Conservation (phyloP, 73 alveolate genomes). For the Diophrys appendiculata region DNA sequence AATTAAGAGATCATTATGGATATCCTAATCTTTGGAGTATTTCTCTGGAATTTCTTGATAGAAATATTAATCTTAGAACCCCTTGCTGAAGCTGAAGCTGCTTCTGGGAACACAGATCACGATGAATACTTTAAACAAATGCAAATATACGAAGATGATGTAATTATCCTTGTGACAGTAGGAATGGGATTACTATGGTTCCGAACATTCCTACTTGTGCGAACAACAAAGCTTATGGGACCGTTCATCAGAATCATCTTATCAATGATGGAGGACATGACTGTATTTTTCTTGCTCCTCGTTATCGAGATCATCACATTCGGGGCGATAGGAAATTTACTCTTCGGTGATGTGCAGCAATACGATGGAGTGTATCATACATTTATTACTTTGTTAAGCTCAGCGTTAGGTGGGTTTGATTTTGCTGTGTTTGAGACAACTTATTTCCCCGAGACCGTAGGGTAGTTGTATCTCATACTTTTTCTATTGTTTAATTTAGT, state of each 20-base stretch:
- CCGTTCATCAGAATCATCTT: not conserved
- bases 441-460: not conserved
- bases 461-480: not conserved
- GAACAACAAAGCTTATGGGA: not conserved
- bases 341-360: not conserved
- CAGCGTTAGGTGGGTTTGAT: not conserved
- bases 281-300: not conserved
- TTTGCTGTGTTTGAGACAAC: not conserved
- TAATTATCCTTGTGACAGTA: not conserved
- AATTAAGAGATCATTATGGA: not conserved
- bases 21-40: not conserved
- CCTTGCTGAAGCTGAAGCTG: too few relatives aligned
- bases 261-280: conserved; percentile 3
- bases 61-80: not conserved
- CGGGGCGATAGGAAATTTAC: not conserved
- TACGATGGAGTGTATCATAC: not conserved
- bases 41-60: not conserved
- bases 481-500: conserved; percentile 7
- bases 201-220: not conserved
- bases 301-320: not conserved
- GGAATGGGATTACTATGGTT: conserved; percentile 7
- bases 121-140: not conserved
- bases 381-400: not conserved
- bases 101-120: not conserved
- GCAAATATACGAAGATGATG: not conserved